phyloP scores from a whole-genome alignment of 2,329 filamentous ascomycete genomes.

The Trichoderma sp. region DNA sequence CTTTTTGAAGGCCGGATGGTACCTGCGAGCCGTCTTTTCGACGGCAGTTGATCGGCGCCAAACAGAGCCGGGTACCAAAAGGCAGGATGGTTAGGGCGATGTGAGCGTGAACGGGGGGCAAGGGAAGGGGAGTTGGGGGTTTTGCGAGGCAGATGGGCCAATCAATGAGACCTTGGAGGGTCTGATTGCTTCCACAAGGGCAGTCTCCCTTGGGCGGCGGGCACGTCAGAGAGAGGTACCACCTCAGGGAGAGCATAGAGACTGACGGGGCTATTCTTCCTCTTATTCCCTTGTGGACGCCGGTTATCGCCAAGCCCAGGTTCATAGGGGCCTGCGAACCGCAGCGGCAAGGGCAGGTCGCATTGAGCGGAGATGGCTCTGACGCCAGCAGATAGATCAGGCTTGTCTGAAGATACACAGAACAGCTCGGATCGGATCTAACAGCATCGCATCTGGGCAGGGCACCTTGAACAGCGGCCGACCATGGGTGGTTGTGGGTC shows the following conservation, averaged over 20 bases:
- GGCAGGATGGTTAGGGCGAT: conserved; percentile 16
- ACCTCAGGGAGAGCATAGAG: background rate
- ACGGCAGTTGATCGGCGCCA: conserved; percentile 23
- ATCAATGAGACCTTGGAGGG: conserved; percentile 10
- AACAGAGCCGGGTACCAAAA: conserved; percentile 1
- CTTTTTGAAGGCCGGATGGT: conserved; percentile 36
- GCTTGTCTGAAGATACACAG: conserved; percentile 2
- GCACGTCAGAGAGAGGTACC: conserved; percentile 23
- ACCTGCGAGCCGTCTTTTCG: conserved; percentile 35
- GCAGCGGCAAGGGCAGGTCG: conserved; percentile 17
- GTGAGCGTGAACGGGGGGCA: conserved; percentile 6
- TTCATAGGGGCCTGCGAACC: conserved; percentile 2
- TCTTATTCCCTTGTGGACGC: background rate
- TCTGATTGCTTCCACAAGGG: conserved; percentile 10
- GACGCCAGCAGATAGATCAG: conserved; percentile 15
- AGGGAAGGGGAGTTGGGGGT: conserved; percentile 13
- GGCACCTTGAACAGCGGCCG: conserved; percentile 15
- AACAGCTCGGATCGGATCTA: conserved; percentile 18
- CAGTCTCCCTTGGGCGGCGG: conserved; percentile 23
- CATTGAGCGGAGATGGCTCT: conserved; percentile 11
- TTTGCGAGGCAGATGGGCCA: background rate
- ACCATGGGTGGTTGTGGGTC: conserved; percentile 18
- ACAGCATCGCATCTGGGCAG: conserved; percentile 12
- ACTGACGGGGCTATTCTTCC: background rate
- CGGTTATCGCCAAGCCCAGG: conserved; percentile 12